Percentiles rank a stretch among this genome's conserved stretches.
Conservation (phyloP, 2,329 filamentous ascomycete species). For the Rutstroemia sp. region DNA sequence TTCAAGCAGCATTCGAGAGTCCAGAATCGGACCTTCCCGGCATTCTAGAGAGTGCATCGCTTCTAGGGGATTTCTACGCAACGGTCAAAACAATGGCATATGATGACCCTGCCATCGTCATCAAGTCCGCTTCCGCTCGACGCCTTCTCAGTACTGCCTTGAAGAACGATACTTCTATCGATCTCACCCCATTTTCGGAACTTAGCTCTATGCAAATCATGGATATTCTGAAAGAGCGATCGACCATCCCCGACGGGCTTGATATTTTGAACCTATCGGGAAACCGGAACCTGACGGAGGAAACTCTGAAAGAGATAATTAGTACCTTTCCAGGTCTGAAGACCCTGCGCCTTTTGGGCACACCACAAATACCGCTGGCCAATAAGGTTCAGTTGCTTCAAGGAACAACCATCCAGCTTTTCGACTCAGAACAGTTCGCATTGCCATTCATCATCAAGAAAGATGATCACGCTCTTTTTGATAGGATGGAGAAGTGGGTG, state of each 20-base stretch:
- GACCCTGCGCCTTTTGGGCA: neutral
- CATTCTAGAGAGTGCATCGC: slow-evolving; percentile 1
- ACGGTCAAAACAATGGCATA: slow-evolving; percentile 1
- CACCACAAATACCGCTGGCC: neutral
- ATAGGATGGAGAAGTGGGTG: neutral
- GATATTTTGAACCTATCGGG: neutral
- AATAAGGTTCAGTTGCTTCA: slow-evolving; percentile 1
- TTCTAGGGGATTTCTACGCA: slow-evolving; percentile 2
- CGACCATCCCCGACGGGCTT: neutral
- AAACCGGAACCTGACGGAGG: neutral
- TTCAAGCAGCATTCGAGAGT: neutral
- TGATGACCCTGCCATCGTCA: neutral
- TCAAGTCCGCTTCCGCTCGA: neutral
- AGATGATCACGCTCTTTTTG: neutral
- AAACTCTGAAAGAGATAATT: neutral
- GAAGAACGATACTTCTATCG: neutral
- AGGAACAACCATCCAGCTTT: neutral
- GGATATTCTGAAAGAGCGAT: neutral
- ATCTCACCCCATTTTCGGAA: neutral
- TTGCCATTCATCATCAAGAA: neutral
- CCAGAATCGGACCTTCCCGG: neutral
- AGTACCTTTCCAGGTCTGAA: neutral
- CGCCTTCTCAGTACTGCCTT: neutral
- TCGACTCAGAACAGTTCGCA: slow-evolving; percentile 3
- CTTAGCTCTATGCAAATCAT: neutral